Conservation (phyloP, 2,329 filamentous ascomycete species). For the Colletotrichum sansevieriae region DNA sequence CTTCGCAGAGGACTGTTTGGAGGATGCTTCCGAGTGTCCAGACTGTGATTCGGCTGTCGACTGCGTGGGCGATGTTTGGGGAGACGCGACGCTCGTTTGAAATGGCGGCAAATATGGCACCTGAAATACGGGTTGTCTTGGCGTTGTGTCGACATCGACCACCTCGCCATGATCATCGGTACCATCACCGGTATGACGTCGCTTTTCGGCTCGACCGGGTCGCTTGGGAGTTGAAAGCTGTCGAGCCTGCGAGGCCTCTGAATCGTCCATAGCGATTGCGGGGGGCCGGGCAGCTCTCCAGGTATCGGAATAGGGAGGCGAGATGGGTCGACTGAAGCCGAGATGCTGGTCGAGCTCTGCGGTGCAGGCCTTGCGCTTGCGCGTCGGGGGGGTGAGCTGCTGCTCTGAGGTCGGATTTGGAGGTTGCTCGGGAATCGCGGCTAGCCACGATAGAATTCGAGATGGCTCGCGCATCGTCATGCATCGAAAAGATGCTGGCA, state of each 20-base stretch:
- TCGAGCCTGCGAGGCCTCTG: background rate
- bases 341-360: background rate
- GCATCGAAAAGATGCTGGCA: background rate
- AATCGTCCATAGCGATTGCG: background rate
- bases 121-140: background rate
- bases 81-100: background rate
- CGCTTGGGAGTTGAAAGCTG: background rate
- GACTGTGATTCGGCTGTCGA: background rate
- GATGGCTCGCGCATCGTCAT: background rate
- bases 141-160: background rate
- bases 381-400: background rate
- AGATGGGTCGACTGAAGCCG: background rate
- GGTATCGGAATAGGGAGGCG: background rate
- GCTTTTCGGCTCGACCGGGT: background rate
- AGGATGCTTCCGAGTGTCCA: background rate
- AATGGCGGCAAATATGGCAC: background rate
- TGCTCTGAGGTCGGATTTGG: background rate
- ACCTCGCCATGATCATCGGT: background rate
- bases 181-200: background rate
- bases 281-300: background rate
- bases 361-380: no score
- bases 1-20: background rate
- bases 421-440: background rate
- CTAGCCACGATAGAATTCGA: background rate
- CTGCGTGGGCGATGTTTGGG: background rate